These are phyloP conservation scores for Phlegmacium glaucopus DNA, from an alignment of 768 basidiomycete genomes.

Conservation along the genomic window DNA sequence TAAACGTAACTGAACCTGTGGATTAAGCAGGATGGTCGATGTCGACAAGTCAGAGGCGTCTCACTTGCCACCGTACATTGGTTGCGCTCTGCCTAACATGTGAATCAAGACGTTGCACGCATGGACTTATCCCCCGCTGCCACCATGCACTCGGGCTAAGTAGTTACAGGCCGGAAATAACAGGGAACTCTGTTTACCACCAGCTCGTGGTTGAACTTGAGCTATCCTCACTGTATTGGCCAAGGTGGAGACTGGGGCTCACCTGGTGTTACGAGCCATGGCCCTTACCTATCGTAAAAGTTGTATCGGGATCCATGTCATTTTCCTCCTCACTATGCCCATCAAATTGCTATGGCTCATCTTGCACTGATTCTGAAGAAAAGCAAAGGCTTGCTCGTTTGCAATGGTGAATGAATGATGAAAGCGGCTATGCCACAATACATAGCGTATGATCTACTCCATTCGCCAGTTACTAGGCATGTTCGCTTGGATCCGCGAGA, in stretches of 20 bases:
- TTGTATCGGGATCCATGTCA: conserved; percentile 26
- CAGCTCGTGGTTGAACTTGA: conserved; percentile 29
- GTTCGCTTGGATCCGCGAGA: conserved; percentile 46
- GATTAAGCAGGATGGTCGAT: no score
- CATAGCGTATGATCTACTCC: no score
- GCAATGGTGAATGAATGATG: conserved; percentile 25
- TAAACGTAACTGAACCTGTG: no score
- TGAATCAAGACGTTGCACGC: no score
- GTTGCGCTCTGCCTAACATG: no score
- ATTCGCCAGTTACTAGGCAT: conserved; percentile 48
- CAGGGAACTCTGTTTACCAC: conserved; percentile 28
- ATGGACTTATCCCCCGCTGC: no score
- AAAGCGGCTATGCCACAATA: conserved; percentile 39
- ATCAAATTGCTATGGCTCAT: conserved; percentile 22
- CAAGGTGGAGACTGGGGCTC: conserved; percentile 35
- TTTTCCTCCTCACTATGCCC: conserved; percentile 21
- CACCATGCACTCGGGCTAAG: no score
- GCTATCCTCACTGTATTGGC: conserved; percentile 26
- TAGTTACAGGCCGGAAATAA: no score
- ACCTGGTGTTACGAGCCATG: conserved; percentile 24
- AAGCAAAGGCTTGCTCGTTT: conserved; percentile 25
- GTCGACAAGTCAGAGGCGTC: no score
- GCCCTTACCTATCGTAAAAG: conserved; percentile 22
- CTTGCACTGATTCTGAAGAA: conserved; percentile 27
- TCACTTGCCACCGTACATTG: no score